These are phyloP conservation scores for Pleurotus eryngii DNA, from an alignment of 768 basidiomycete species.

Conservation along the genomic window DNA sequence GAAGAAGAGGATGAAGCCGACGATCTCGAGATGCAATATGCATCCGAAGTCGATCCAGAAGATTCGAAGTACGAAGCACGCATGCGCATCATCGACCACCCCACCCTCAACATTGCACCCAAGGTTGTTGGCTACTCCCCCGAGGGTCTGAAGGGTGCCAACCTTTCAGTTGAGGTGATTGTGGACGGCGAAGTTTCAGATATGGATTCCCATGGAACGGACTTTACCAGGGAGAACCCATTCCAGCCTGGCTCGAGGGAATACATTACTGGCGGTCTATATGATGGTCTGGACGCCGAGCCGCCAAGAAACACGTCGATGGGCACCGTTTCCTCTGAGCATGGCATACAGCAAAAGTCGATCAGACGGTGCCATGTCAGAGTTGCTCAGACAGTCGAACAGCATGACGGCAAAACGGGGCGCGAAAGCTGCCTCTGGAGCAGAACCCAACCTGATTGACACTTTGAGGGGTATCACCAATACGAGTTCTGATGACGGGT, in stretches of 20 bases:
- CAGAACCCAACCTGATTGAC: background rate
- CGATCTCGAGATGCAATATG: conserved; percentile 1
- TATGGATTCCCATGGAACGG: conserved; percentile 2
- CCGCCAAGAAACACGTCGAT: background rate
- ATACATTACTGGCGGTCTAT: conserved; percentile 30
- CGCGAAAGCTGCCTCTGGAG: background rate
- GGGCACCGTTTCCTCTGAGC: background rate
- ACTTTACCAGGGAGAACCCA: conserved; percentile 38
- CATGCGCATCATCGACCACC: conserved; percentile 27
- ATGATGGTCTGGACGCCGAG: background rate
- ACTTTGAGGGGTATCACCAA: background rate
- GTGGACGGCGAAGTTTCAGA: conserved; percentile 18
- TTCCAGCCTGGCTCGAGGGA: conserved; percentile 45
- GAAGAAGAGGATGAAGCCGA: background rate
- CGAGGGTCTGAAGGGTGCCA: conserved; percentile 35
- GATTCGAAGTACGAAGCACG: conserved; percentile 15
- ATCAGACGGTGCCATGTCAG: background rate
- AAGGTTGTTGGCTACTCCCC: conserved; percentile 39
- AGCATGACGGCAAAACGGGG: background rate
- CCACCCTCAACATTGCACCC: conserved; percentile 35
- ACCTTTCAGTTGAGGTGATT: conserved; percentile 27
- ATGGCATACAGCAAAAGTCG: background rate
- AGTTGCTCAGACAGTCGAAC: conserved; percentile 1
- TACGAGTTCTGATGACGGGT: background rate
- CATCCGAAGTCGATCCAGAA: conserved; percentile 1